phyloP scores from a whole-genome alignment of 2,329 filamentous ascomycete species.

The Trichoderma koningii region DNA sequence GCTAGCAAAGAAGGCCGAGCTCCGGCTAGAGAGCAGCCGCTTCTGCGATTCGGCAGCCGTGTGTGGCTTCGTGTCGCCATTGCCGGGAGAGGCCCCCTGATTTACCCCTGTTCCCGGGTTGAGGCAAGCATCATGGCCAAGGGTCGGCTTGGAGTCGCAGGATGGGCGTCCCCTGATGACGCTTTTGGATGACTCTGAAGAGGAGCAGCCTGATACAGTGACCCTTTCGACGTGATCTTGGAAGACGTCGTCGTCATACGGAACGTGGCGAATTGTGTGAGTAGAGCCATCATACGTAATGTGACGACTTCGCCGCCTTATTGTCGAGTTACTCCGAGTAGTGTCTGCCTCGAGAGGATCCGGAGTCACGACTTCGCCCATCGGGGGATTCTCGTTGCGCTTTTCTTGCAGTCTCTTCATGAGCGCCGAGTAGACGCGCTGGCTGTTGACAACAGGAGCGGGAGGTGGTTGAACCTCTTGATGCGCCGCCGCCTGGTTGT shows the following conservation, averaged over 20 bases:
- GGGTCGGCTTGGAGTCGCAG: not conserved
- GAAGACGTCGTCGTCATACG: constrained; percentile 41
- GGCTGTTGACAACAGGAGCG: constrained; percentile 51
- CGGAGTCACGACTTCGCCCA: not conserved
- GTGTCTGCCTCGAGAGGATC: not conserved
- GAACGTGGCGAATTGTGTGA: constrained; percentile 41
- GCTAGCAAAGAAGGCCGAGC: constrained; percentile 56
- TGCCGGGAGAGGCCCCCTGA: constrained; percentile 25
- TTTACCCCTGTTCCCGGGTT: constrained; percentile 26
- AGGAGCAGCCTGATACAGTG: not conserved
- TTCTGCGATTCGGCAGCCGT: constrained; percentile 33
- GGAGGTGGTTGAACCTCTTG: not conserved
- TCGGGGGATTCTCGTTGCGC: constrained; percentile 22
- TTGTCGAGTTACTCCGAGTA: constrained; percentile 2
- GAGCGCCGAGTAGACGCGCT: constrained; percentile 65
- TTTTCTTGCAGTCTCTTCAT: constrained; percentile 56
- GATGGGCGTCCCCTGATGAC: not conserved
- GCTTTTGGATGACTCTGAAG: constrained; percentile 1
- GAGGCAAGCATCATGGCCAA: constrained; percentile 27
- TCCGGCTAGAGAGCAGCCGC: constrained; percentile 43
- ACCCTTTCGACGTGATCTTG: constrained; percentile 24
- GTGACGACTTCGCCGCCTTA: not conserved
- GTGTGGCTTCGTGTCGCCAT: constrained; percentile 12
- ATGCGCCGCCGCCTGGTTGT: not conserved
- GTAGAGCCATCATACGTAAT: constrained; percentile 25